Base-by-base conservation (phyloP, 179 eudicot genomes). In the Gypsophila paniculata region DNA sequence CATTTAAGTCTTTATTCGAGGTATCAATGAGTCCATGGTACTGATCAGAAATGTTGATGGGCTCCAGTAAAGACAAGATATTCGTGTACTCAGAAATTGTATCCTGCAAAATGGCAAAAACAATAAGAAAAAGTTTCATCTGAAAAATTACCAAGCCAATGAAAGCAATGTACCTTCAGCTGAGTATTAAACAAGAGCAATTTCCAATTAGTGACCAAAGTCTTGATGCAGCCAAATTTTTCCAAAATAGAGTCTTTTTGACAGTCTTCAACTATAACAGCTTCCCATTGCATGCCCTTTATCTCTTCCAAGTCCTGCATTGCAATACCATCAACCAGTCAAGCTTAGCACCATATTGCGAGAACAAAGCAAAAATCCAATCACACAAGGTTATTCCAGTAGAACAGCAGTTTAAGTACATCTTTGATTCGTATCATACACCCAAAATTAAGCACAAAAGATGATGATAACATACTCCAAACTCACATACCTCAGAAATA, bases 201-300 rank as follows among this genome's bases (percentile, higher is more conserved):
- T 77, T 83, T 84, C 69, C 84, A 77, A 71, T 78, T 69, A 55
- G 89, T 75, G 58, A 58, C 36, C 57, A 89, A 70, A 68, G 76
- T 75, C 77, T 79, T 86, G 53, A 91, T 76, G 72, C 75, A 79
- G 61, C 75, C 82, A 52, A 70, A 72, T 62, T 81, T 65, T 58
- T 75, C 54, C 66, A 77, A 78, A 34, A 83, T 68, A 71, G 58
- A 69, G 23, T 77, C 67, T 38, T 80, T 76, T 59, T 87, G 95
- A 76, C 83, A 84, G 26, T 79, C 85, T 82, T 91, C 97, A 70
- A 91, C 61, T 52, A 89, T 74, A 74, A 87, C 72, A 65, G 88
- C 88, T 81, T 84, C 90, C 97, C 97, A 91, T 38, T 68, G 71
- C 59, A 86, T 73, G 72, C 76, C 71, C 60, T 77, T 80, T 57